Evolutionary conservation across 148 eudicot genomes (phyloP), one percentile per base, ranked within the genome.

Genomic region (Silene latifolia): DNA sequence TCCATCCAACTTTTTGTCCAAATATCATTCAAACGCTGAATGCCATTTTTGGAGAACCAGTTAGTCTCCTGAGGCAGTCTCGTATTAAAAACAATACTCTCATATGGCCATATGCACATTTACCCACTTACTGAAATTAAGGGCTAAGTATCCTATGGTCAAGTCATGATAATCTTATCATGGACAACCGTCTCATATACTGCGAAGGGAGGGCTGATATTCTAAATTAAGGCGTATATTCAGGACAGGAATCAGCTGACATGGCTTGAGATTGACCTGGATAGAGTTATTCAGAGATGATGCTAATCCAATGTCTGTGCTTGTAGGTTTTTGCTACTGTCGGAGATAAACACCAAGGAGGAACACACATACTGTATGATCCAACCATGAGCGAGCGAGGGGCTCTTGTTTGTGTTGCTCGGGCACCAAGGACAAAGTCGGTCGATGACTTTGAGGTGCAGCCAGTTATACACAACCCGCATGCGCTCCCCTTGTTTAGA

Each of bases 361-460:
- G 89, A 72, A 95, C 98, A 18, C 98, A 95, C 80, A 64, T 92
- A 61, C 87, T 95, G 8, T 95, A 95, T 56, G 98, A 95, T 77
- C 98, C 98, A 60, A 89, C 87, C 47, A 77, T 92, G 61, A 95
- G 98, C 63, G 92, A 90, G 78, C 90, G 96, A 88, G 98, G 98
- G 70, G 98, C 98, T 46, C 97, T 95, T 75, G 98, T 90, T 67
- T 92, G 97, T 79, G 98, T 95, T 62, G 93, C 93, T 62, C 96
- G 98, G 73, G 98, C 98, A 23, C 98, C 98, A 42, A 84, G 98
- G 89, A 95, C 83, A 75, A 84, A 90, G 76, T 95, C 98, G 47
- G 85, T 90, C 4, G 97, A 95, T 81, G 98, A 95, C 84, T 95
- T 87, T 60, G 86, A 80, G 82, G 83, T 83, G 42, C 78, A 90